Evolutionary conservation across 1,284 basidiomycete genomes (phyloP), one percentile per base, ranked within the genome.

Genomic region (Puccinia horiana): DNA sequence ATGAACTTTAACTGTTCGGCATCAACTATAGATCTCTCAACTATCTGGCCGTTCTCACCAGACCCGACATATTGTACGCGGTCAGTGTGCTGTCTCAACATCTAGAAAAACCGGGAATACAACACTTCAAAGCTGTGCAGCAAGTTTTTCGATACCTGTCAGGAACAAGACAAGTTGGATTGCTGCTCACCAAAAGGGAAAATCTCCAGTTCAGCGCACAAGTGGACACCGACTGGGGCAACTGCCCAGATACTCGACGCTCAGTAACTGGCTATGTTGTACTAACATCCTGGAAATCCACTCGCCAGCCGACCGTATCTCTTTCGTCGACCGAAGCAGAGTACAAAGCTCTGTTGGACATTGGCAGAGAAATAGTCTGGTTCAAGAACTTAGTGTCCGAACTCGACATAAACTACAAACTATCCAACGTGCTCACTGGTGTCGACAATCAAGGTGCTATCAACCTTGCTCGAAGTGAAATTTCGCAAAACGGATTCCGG

Each of bases 231-330:
- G 58, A 61, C 58, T 61, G 58, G 58, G 58, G 32, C n/a, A 61
- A 61, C 58, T 61, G 58, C 32, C 32, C n/a, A 8, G 32, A 26
- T 23, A 61, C 58, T 9, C 58, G n/a, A 23, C 8, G 58, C 8
- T 61, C 58, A 61, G 58, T 23, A 61, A 61, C 58, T 26, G 58
- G 58, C 6, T 61, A 61, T 61, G 23, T 61, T 9, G 58, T 61
- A 35, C 23, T 61, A 61, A 61, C 32, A 14, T 35, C 20, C 37
- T 61, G 58, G 58, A 61, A 65, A 65, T 16, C 61, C 4, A 20
- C 14, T 14, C 8, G 9, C 8, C 61, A 65, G 20, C 5, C 61
- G 5, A 65, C 61, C 3, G 61, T 65, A 8, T 65, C 37, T 11
- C 37, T 65, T 14, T 65, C 20, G 6, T 20, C 61, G 18, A 40